phyloP scores from a whole-genome alignment of 2,329 filamentous ascomycete genomes.

The Daldinia sp. region DNA sequence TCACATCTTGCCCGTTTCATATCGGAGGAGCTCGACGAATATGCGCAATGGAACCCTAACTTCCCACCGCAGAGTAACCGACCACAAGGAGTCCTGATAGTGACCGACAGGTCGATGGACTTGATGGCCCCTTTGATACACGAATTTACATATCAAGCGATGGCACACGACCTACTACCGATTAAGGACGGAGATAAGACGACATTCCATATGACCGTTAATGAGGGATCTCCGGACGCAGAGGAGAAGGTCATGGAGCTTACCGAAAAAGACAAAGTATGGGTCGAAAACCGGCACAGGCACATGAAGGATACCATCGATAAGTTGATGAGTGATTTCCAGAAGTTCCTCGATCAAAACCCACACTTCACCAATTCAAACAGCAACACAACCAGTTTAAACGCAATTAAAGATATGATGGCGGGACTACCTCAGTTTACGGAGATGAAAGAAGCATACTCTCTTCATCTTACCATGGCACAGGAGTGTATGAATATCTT shows the following conservation, averaged over 20 bases:
- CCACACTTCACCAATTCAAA: slow-evolving; percentile 85
- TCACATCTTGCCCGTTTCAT: slow-evolving; percentile 89
- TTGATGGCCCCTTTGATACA: slow-evolving; percentile 86
- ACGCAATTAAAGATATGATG: slow-evolving; percentile 96
- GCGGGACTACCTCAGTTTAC: slow-evolving; percentile 94
- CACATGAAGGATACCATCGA: slow-evolving; percentile 99
- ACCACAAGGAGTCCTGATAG: slow-evolving; percentile 82
- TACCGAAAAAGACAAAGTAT: slow-evolving; percentile 88
- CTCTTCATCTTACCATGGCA: slow-evolving; percentile 93
- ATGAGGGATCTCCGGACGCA: slow-evolving; percentile 73
- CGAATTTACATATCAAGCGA: slow-evolving; percentile 98
- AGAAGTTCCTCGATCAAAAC: slow-evolving; percentile 89
- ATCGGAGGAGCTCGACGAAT: slow-evolving; percentile 89
- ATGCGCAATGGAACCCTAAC: slow-evolving; percentile 82
- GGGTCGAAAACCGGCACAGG: slow-evolving; percentile 91
- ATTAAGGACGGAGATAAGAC: slow-evolving; percentile 90
- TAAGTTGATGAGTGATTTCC: slow-evolving; percentile 90
- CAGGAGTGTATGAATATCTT: slow-evolving; percentile 97
- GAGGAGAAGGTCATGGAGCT: slow-evolving; percentile 93
- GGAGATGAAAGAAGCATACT: slow-evolving; percentile 94
- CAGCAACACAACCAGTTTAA: slow-evolving; percentile 77
- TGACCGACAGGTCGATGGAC: slow-evolving; percentile 94
- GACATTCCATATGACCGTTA: slow-evolving; percentile 81
- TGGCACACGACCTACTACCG: slow-evolving; percentile 92
- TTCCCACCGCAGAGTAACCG: slow-evolving; percentile 83